phyloP scores from a whole-genome alignment of 345 rosid genomes.

The Eutrema yunnanense region DNA sequence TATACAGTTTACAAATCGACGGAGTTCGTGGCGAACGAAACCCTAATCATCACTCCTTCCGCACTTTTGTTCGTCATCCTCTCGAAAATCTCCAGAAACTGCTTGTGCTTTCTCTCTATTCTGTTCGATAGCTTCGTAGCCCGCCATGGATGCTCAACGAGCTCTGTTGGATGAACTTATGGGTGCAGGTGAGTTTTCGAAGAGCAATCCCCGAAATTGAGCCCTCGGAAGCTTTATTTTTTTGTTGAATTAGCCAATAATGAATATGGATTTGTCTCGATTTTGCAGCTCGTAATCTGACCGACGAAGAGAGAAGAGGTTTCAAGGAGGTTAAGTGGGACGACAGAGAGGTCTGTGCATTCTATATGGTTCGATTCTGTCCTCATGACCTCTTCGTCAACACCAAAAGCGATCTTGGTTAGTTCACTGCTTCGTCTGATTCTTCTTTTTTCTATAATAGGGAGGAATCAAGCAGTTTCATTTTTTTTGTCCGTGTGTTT shows the following conservation, averaged over 20 bases:
- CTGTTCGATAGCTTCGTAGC: neutral
- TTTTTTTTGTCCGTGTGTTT: neutral
- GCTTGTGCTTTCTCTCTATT: neutral
- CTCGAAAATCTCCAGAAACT: neutral
- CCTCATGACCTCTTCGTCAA: slow-evolving; percentile 98
- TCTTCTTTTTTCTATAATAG: neutral
- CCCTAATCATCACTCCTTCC: no score
- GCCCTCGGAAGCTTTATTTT: neutral
- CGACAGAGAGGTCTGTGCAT: slow-evolving; percentile 88
- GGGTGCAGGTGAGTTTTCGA: slow-evolving; percentile 65
- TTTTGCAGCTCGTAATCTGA: slow-evolving; percentile 73
- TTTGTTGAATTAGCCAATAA: neutral
- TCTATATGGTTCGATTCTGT: slow-evolving; percentile 94
- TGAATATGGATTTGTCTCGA: neutral
- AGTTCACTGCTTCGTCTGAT: slow-evolving; percentile 8
- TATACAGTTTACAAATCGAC: neutral
- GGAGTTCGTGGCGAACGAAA: slow-evolving; percentile 16
- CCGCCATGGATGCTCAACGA: slow-evolving; percentile 85
- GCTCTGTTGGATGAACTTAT: slow-evolving; percentile 95
- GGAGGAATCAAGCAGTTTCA: neutral
- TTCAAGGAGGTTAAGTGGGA: slow-evolving; percentile 86
- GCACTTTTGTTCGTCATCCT: slow-evolving; percentile 8
- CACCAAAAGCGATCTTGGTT: slow-evolving; percentile 95
- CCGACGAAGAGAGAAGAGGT: slow-evolving; percentile 82
- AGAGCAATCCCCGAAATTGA: neutral